These are phyloP conservation scores for Lizonia empirigonia DNA, from an alignment of 2,329 filamentous ascomycete species.

Conservation along the genomic window DNA sequence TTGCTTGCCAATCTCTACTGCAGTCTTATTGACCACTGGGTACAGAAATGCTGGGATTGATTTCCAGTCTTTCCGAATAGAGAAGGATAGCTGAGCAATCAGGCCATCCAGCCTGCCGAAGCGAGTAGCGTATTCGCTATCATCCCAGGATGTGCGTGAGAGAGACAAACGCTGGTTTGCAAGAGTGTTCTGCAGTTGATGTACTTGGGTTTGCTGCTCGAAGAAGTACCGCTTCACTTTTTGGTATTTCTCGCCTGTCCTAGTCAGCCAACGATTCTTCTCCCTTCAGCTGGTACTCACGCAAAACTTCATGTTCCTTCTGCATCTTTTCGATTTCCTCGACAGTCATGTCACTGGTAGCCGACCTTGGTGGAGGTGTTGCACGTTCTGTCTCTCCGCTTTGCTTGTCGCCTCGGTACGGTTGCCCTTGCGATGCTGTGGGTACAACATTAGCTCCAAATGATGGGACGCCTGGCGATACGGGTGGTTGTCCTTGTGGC, in stretches of 20 bases:
- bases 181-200: constrained; percentile 95
- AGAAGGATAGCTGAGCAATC: constrained; percentile 93
- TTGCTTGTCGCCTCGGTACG: constrained; percentile 49
- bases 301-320: constrained; percentile 58
- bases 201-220: constrained; percentile 86
- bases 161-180: constrained; percentile 94
- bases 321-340: constrained; percentile 55
- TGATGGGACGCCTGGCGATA: constrained; percentile 48
- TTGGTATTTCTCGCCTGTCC: constrained; percentile 87
- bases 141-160: constrained; percentile 91
- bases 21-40: constrained; percentile 81
- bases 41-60: constrained; percentile 80
- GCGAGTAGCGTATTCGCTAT: constrained; percentile 87
- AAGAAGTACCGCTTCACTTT: constrained; percentile 98
- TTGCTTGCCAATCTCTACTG: constrained; percentile 84
- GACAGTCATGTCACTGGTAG: constrained; percentile 52
- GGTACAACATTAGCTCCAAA: constrained; percentile 55
- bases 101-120: constrained; percentile 92
- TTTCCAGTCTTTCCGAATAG: constrained; percentile 94
- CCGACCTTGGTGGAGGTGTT: constrained; percentile 54
- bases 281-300: constrained; percentile 41
- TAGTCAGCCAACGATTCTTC: neutral
- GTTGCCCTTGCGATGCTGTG: constrained; percentile 52
- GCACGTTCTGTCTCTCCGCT: constrained; percentile 46
- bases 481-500: constrained; percentile 42